A percentile compares a stretch with the other conserved stretches of the same genome.
These are phyloP conservation scores for Porogramme epimiltina DNA, from an alignment of 1,284 basidiomycete species.

Conservation along the genomic window DNA sequence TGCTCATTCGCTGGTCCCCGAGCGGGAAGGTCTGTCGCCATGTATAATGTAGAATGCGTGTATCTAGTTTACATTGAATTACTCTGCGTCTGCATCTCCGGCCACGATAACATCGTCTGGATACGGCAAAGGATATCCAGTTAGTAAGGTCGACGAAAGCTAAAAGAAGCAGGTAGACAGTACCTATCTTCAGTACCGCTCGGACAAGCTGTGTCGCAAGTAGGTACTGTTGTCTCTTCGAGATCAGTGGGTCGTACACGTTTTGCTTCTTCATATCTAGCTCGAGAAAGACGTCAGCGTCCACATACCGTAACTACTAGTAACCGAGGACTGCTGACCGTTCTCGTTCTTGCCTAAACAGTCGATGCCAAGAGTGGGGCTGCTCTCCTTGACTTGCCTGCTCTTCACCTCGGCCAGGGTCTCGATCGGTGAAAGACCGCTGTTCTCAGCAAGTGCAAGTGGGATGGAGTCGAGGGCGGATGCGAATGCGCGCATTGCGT, in stretches of 20 bases:
- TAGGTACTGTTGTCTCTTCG: slow-evolving; percentile 96
- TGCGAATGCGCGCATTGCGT: slow-evolving; percentile 98
- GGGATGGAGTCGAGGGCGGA: slow-evolving; percentile 93
- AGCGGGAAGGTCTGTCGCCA: too few relatives aligned
- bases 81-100: slow-evolving; percentile 58
- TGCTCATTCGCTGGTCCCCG: too few relatives aligned
- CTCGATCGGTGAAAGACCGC: slow-evolving; percentile 94
- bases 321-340: slow-evolving; percentile 56
- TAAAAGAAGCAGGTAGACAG: slow-evolving; percentile 20
- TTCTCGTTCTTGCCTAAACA: slow-evolving; percentile 87
- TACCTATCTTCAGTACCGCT: slow-evolving; percentile 76
- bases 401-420: slow-evolving; percentile 95
- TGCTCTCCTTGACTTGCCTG: slow-evolving; percentile 87
- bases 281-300: neutral
- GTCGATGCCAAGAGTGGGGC: slow-evolving; percentile 90
- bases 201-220: slow-evolving; percentile 92
- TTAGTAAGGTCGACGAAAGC: slow-evolving; percentile 11
- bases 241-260: slow-evolving; percentile 96
- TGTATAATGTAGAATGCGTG: slow-evolving; percentile 1
- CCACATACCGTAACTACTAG: too few relatives aligned
- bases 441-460: slow-evolving; percentile 96
- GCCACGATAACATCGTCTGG: slow-evolving; percentile 69
- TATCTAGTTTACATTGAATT: slow-evolving; percentile 29
- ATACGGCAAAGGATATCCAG: slow-evolving; percentile 1
- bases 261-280: slow-evolving; percentile 97